phyloP scores from a whole-genome alignment of 2,329 filamentous ascomycete genomes.

The Hortaea werneckii region DNA sequence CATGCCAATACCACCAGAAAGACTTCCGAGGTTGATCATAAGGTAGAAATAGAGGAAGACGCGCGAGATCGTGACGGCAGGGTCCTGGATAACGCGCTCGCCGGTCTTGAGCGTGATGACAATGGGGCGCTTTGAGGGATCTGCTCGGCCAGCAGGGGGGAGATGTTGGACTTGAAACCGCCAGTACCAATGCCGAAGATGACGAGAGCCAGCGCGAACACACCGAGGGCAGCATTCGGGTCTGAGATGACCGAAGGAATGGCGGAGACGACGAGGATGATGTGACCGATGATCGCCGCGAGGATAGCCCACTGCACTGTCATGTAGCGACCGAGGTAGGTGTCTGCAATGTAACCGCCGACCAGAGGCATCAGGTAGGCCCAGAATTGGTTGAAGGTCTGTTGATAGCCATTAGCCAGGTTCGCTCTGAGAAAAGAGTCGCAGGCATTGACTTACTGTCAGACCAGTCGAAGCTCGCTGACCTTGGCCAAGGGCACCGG shows the following conservation, averaged over 20 bases:
- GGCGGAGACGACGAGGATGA: slow-evolving; percentile 55
- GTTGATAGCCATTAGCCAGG: background rate
- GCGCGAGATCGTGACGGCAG: slow-evolving; percentile 36
- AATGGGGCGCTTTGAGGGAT: slow-evolving; percentile 30
- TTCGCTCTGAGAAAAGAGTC: background rate
- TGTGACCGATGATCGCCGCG: slow-evolving; percentile 56
- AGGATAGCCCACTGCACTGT: slow-evolving; percentile 57
- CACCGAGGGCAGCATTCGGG: slow-evolving; percentile 44
- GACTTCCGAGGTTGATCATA: slow-evolving; percentile 61
- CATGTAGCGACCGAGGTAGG: slow-evolving; percentile 56
- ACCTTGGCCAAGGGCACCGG: slow-evolving; percentile 30
- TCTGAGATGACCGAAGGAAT: slow-evolving; percentile 53
- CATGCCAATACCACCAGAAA: slow-evolving; percentile 50
- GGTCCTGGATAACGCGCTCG: slow-evolving; percentile 38
- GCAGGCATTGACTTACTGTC: slow-evolving; percentile 9
- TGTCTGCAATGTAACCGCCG: slow-evolving; percentile 50
- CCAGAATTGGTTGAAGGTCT: slow-evolving; percentile 39
- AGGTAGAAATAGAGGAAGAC: slow-evolving; percentile 56
- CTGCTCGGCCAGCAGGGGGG: slow-evolving; percentile 40
- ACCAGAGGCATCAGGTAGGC: slow-evolving; percentile 38
- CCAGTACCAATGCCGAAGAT: slow-evolving; percentile 66
- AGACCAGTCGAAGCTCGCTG: slow-evolving; percentile 36
- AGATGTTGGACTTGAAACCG: slow-evolving; percentile 72
- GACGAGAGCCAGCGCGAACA: slow-evolving; percentile 54
- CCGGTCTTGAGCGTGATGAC: slow-evolving; percentile 31